These are phyloP conservation scores for Gymnopus androsaceus DNA, from an alignment of 1,284 basidiomycete genomes.

Conservation along the genomic window DNA sequence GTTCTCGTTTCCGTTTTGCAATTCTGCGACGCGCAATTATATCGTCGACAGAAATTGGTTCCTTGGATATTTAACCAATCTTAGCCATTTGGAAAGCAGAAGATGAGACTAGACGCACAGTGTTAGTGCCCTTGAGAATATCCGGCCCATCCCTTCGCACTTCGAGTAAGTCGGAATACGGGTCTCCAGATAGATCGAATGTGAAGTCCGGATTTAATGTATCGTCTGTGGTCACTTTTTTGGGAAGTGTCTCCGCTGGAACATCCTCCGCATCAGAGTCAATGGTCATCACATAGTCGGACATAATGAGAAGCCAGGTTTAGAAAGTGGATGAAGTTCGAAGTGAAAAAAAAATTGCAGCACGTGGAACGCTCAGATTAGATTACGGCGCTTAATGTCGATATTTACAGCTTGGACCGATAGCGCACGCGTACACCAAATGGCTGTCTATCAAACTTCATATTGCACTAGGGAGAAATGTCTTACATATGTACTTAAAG, in stretches of 20 bases:
- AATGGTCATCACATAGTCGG: slow-evolving; percentile 79
- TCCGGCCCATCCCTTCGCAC: slow-evolving; percentile 46
- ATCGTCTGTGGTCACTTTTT: slow-evolving; percentile 46
- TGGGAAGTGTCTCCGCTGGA: slow-evolving; percentile 23
- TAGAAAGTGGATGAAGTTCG: neutral
- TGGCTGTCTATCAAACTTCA: too few species aligned
- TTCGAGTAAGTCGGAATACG: slow-evolving; percentile 56
- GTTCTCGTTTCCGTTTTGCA: slow-evolving; percentile 61
- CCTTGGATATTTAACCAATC: slow-evolving; percentile 38
- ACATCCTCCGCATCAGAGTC: slow-evolving; percentile 73
- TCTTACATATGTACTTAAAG: slow-evolving; percentile 5
- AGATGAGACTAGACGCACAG: slow-evolving; percentile 46
- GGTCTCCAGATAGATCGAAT: slow-evolving; percentile 79
- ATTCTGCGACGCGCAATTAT: slow-evolving; percentile 74
- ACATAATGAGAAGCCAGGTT: slow-evolving; percentile 35
- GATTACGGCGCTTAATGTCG: neutral
- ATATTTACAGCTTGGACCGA: too few species aligned
- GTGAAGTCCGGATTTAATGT: slow-evolving; percentile 79
- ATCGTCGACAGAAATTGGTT: slow-evolving; percentile 87
- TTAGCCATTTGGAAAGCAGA: slow-evolving; percentile 18
- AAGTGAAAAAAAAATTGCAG: neutral
- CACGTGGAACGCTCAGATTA: neutral
- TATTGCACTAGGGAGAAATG: neutral
- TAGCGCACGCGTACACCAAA: too few species aligned
- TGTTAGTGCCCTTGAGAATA: slow-evolving; percentile 61